Conservation (phyloP, 306 rosid genomes). For the Quercus aquifolioides region DNA sequence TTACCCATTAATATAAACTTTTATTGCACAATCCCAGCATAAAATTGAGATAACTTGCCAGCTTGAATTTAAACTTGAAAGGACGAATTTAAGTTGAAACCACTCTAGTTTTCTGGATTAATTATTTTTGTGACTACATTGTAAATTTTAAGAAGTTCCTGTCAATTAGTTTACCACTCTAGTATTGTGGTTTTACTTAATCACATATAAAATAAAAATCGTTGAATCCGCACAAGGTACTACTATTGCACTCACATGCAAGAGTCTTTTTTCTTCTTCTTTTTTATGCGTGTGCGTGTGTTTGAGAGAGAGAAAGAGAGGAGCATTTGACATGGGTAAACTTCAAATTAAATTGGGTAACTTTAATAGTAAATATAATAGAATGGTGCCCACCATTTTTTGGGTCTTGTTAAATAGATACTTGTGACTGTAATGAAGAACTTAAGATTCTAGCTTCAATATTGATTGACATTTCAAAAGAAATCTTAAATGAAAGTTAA, state of each 20-base stretch:
- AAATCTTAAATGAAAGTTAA: background rate
- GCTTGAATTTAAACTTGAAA: background rate
- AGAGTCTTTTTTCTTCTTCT: too few relatives aligned
- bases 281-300: too few relatives aligned
- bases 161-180: background rate
- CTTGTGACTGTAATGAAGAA: background rate
- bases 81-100: too few relatives aligned
- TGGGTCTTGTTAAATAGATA: background rate
- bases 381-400: background rate
- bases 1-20: too few relatives aligned
- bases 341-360: too few relatives aligned
- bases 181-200: background rate
- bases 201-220: too few relatives aligned
- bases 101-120: background rate
- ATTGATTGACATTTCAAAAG: background rate
- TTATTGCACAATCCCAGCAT: background rate
- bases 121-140: constrained; percentile 1
- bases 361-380: background rate
- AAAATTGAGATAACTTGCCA: background rate
- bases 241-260: too few relatives aligned
- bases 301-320: too few relatives aligned
- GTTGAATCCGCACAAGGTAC: background rate
- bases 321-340: too few relatives aligned
- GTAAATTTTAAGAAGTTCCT: background rate
- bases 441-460: background rate